Evolutionary conservation across 2,329 filamentous ascomycete genomes (phyloP).

Genomic region (Biscogniauxia sp.): DNA sequence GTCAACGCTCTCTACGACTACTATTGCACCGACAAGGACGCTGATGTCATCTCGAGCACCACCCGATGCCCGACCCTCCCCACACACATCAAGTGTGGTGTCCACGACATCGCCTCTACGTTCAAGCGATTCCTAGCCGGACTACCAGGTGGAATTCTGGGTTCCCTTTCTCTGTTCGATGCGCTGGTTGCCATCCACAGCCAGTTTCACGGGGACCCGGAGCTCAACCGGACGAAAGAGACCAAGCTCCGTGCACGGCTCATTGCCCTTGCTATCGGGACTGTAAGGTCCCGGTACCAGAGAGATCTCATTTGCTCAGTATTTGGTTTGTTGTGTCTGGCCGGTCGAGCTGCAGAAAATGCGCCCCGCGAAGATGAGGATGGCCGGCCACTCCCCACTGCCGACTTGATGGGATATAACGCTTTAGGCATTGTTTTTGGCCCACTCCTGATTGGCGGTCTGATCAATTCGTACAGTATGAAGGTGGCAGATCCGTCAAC

Average conservation of each 20-base stretch:
- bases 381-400: conserved; percentile 51
- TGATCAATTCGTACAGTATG: conserved; percentile 51
- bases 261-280: conserved; percentile 61
- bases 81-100: conserved; percentile 54
- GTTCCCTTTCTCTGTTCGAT: conserved; percentile 60
- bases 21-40: conserved; percentile 53
- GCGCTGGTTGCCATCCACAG: conserved; percentile 60
- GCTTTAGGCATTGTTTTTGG: conserved; percentile 65
- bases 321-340: conserved; percentile 61
- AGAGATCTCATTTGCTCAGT: conserved; percentile 65
- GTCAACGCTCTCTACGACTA: conserved; percentile 62
- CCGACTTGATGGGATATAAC: conserved; percentile 62
- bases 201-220: conserved; percentile 51
- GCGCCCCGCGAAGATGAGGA: conserved; percentile 50
- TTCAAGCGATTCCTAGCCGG: conserved; percentile 65
- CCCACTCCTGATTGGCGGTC: conserved; percentile 59
- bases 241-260: conserved; percentile 60
- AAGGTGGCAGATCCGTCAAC: conserved; percentile 41
- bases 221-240: conserved; percentile 52
- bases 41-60: conserved; percentile 53
- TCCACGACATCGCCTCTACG: conserved; percentile 65
- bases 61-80: conserved; percentile 60
- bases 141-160: conserved; percentile 64
- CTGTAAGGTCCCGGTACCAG: conserved; percentile 57
- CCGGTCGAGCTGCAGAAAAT: conserved; percentile 57